Percentiles rank a stretch among this genome's conserved stretches.
Conservation (phyloP, 176 grass and related monocot genomes). For the Luzula sylvatica region DNA sequence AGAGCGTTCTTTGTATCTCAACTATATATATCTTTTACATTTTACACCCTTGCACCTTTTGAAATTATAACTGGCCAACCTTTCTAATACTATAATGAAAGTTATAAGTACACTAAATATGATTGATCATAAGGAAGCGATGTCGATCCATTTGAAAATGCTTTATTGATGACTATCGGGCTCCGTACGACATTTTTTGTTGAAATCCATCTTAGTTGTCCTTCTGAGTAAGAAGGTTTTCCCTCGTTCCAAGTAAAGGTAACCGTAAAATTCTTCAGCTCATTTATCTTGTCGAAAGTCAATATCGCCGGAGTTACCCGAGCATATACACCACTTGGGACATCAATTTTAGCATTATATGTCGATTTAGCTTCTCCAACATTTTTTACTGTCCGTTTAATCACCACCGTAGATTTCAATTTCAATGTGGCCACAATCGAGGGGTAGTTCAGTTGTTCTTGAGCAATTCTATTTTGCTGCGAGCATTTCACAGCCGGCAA, state of each 20-base stretch:
- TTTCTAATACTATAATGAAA: too few relatives aligned
- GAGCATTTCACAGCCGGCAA: slow-evolving; percentile 2
- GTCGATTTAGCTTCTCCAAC: slow-evolving; percentile 6
- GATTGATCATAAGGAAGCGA: not conserved
- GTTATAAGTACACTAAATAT: too few relatives aligned
- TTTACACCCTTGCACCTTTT: too few relatives aligned
- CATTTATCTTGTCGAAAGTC: slow-evolving; percentile 1
- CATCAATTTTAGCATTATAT: slow-evolving; percentile 2
- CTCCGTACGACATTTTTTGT: slow-evolving; percentile 12
- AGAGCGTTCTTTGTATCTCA: too few relatives aligned
- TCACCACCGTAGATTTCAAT: not conserved
- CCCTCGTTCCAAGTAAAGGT: slow-evolving; percentile 11
- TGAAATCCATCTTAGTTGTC: slow-evolving; percentile 17
- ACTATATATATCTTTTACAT: too few relatives aligned
- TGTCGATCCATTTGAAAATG: slow-evolving; percentile 7
- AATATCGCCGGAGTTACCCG: slow-evolving; percentile 5
- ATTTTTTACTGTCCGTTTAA: slow-evolving; percentile 26
- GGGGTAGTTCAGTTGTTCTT: slow-evolving; percentile 26
- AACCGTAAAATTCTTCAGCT: slow-evolving; percentile 24
- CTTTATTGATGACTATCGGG: slow-evolving; percentile 16
- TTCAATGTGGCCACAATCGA: not conserved
- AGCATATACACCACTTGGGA: slow-evolving; percentile 1
- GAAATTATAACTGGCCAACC: too few relatives aligned
- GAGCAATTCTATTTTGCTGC: slow-evolving; percentile 6
- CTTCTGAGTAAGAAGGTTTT: not conserved